Base-by-base conservation (phyloP, 179 eudicot species). In the Drosera spatulata region DNA sequence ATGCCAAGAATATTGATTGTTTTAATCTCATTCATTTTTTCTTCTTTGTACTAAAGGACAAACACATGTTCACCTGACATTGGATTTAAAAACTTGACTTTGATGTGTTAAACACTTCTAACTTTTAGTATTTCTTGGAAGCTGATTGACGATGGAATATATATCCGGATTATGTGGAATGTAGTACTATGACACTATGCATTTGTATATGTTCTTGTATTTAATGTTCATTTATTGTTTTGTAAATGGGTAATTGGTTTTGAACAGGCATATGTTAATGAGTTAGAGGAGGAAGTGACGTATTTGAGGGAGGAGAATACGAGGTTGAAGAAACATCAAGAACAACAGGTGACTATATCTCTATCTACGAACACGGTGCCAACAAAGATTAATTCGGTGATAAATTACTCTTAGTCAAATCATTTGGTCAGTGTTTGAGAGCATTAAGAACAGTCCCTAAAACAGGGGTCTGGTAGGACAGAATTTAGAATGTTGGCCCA, bases 231-330 rank as follows among this genome's bases (percentile, higher is more conserved):
- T 4, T 0, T 4, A 15, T 6, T 55, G 10, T 9, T 2, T 7
- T 22, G 6, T 22, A 7, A 0, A 22, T 55, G 3, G 3, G 4
- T 55, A 3, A 7, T 37, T 22, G 6, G 37, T 14, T 55, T 14
- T 55, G 13, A 47, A 14, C 56, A 79, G 84, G 80, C 84, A 6
- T 76, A 79, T 54, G 71, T 67, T 6, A 44, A 53, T 48, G 76
- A 71, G 42, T 70, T 79, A 56, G 81, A 79, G 63, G 48, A 41
- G 15, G 70, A 73, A 57, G 57, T 68, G 22, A 61, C 59, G 2
- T 65, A 69, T 9, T 52, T 79, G 40, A 13, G 49, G 56, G 72
- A 65, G 56, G 79, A 79, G 54, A 79, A 79, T 60, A 74, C 67
- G 2, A 63, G 47, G 66, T 59, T 79, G 42, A 76, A 66, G 64